These are phyloP conservation scores for Sedum album DNA, from an alignment of 164 flowering plant genomes.

Conservation along the genomic window DNA sequence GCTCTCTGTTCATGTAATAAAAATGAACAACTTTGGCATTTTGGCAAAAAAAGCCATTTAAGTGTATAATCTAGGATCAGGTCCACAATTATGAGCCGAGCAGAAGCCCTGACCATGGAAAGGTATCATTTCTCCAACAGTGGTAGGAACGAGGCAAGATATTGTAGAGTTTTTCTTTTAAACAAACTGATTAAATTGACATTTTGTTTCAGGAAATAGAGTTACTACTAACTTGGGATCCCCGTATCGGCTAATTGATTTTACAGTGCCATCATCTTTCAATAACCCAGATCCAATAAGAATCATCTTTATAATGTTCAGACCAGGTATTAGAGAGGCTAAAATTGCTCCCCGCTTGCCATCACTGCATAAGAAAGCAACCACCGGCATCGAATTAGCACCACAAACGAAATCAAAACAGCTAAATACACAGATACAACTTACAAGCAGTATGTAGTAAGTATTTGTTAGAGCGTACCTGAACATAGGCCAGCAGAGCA, in stretches of 20 bases:
- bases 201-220: background rate
- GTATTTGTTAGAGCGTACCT: constrained; percentile 55
- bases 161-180: too few species aligned
- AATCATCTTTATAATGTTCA: constrained; percentile 70
- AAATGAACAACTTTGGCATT: constrained; percentile 4
- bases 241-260: constrained; percentile 89
- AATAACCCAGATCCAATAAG: constrained; percentile 64
- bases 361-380: constrained; percentile 32
- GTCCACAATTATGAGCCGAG: background rate
- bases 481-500: constrained; percentile 96
- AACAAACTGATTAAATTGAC: too few species aligned
- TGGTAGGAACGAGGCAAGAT: too few species aligned
- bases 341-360: constrained; percentile 47
- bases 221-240: constrained; percentile 46
- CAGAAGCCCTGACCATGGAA: too few species aligned
- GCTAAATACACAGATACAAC: too few species aligned
- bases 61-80: background rate
- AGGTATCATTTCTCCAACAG: too few species aligned
- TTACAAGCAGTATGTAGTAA: too few species aligned
- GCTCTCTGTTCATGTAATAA: constrained; percentile 51
- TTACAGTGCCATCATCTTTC: constrained; percentile 80
- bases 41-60: background rate
- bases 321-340: constrained; percentile 66
- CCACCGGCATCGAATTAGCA: constrained; percentile 6
- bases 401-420: too few species aligned